These are phyloP conservation scores for Coemansia sp. DNA, from an alignment of 192 early-diverging fungal genomes.

Conservation along the genomic window DNA sequence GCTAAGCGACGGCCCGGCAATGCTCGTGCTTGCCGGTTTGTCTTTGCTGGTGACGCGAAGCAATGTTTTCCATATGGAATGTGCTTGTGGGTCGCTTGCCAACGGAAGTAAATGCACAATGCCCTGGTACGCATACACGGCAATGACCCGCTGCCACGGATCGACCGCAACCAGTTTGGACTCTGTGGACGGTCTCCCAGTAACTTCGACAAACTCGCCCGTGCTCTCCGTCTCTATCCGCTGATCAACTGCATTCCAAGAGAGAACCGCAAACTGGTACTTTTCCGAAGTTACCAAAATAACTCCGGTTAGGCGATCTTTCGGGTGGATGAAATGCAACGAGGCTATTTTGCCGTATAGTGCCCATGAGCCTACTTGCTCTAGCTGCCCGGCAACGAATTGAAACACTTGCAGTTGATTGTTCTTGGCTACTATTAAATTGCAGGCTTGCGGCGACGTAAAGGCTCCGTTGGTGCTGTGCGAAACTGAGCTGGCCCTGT, in stretches of 20 bases:
- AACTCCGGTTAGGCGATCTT: conserved; percentile 55
- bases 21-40: background rate
- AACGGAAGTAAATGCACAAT: conserved; percentile 65
- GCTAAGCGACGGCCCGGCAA: background rate
- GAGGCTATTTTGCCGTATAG: conserved; percentile 69
- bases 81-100: conserved; percentile 5
- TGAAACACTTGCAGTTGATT: conserved; percentile 57
- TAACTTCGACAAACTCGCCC: conserved; percentile 60
- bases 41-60: background rate
- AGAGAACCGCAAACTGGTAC: conserved; percentile 67
- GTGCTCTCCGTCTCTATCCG: conserved; percentile 63
- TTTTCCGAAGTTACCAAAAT: conserved; percentile 68
- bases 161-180: conserved; percentile 60
- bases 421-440: conserved; percentile 67
- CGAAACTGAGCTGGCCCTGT: conserved; percentile 72
- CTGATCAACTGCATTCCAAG: conserved; percentile 56
- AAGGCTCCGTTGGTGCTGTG: conserved; percentile 66
- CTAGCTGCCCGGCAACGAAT: conserved; percentile 33
- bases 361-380: conserved; percentile 56
- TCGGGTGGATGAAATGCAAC: conserved; percentile 44
- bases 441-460: conserved; percentile 57
- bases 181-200: conserved; percentile 56
- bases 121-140: conserved; percentile 66
- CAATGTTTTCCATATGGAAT: conserved; percentile 10
- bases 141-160: conserved; percentile 54